Percentiles rank a stretch among this genome's conserved stretches.
Conservation (phyloP, 1,284 basidiomycete species). For the Mycosarcoma mackinlayi region DNA sequence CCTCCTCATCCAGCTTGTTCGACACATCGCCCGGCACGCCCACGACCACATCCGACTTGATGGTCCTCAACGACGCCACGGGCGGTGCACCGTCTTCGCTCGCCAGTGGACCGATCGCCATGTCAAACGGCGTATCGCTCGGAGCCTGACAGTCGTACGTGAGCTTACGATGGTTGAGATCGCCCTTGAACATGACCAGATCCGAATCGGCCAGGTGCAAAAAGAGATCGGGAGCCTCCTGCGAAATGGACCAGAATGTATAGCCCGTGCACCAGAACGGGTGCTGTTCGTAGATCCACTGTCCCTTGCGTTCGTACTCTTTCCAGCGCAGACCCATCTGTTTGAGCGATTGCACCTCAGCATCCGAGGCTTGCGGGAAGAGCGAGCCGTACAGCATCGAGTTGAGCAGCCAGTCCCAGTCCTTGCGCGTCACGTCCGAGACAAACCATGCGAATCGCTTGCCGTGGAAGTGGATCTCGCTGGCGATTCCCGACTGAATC, state of each 20-base stretch:
- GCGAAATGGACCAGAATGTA: slow-evolving; percentile 82
- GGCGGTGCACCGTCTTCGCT: slow-evolving; percentile 88
- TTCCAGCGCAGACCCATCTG: slow-evolving; percentile 90
- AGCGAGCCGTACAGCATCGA: slow-evolving; percentile 68
- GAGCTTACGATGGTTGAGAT: slow-evolving; percentile 89
- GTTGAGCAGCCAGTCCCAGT: slow-evolving; percentile 85
- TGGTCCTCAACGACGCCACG: slow-evolving; percentile 70
- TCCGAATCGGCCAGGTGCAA: slow-evolving; percentile 89
- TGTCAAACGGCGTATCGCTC: slow-evolving; percentile 86
- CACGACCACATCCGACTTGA: slow-evolving; percentile 76
- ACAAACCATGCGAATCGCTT: slow-evolving; percentile 70
- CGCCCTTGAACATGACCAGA: slow-evolving; percentile 93
- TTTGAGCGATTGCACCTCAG: slow-evolving; percentile 83
- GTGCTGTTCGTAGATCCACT: slow-evolving; percentile 95
- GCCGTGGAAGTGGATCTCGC: slow-evolving; percentile 88
- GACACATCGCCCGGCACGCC: slow-evolving; percentile 77
- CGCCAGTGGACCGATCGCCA: slow-evolving; percentile 93
- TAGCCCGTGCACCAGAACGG: slow-evolving; percentile 72
- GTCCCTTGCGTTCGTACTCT: slow-evolving; percentile 87
- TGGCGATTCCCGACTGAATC: slow-evolving; percentile 88
- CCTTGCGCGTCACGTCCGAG: slow-evolving; percentile 94
- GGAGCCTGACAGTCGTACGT: slow-evolving; percentile 74
- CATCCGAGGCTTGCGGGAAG: slow-evolving; percentile 83
- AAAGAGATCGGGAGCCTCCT: slow-evolving; percentile 81
- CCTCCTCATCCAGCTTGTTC: slow-evolving; percentile 76